phyloP scores from a whole-genome alignment of 192 early-diverging fungal genomes.

The Umbelopsis vinacea region DNA sequence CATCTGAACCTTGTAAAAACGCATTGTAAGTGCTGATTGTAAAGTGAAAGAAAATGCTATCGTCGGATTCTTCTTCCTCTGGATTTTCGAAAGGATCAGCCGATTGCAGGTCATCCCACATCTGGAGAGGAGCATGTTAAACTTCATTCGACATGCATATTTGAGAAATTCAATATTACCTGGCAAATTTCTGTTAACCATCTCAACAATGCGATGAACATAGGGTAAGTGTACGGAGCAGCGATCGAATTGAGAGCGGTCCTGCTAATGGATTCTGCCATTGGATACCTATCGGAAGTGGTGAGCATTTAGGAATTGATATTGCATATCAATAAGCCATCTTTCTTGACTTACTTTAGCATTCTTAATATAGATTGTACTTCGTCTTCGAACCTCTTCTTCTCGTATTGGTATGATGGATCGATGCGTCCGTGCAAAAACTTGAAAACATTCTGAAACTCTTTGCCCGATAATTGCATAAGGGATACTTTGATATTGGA shows the following conservation, averaged over 20 bases:
- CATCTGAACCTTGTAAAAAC: constrained; percentile 10
- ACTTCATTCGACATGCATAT: background rate
- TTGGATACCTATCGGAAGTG: constrained; percentile 43
- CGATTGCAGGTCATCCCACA: constrained; percentile 12
- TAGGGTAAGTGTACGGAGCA: constrained; percentile 70
- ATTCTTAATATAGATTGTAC: constrained; percentile 61
- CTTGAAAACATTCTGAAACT: constrained; percentile 75
- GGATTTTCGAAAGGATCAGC: constrained; percentile 10
- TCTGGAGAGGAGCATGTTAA: background rate
- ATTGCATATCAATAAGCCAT: background rate
- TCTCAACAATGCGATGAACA: constrained; percentile 63
- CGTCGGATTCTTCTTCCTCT: constrained; percentile 13
- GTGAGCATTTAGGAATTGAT: background rate
- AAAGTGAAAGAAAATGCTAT: constrained; percentile 17
- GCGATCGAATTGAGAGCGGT: constrained; percentile 64
- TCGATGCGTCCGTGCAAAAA: constrained; percentile 69
- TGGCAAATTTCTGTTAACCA: constrained; percentile 77
- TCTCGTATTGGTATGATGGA: constrained; percentile 50
- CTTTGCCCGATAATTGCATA: constrained; percentile 57
- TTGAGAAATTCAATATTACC: constrained; percentile 28
- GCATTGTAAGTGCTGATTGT: constrained; percentile 15
- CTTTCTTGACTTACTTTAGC: constrained; percentile 46
- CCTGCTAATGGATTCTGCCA: constrained; percentile 57
- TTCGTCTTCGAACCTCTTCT: constrained; percentile 75
- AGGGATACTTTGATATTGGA: constrained; percentile 46